phyloP scores from a whole-genome alignment of 164 flowering plant genomes.

The Magnolia kwangsiensis region DNA sequence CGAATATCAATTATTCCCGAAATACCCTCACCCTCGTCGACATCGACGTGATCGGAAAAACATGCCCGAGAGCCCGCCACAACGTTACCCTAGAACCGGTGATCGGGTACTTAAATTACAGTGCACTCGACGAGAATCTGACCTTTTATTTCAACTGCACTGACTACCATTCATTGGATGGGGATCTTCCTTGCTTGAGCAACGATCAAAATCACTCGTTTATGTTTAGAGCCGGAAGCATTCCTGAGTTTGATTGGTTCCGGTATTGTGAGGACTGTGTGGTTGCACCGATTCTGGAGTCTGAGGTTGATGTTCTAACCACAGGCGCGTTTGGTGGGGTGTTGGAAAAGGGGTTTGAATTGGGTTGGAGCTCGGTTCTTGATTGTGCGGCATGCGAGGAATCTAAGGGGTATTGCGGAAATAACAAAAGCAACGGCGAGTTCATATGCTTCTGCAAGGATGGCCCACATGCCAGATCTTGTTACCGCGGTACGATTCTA shows the following conservation, averaged over 20 bases:
- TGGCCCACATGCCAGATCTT: background rate
- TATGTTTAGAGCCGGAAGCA: background rate
- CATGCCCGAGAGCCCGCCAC: background rate
- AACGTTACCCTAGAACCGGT: background rate
- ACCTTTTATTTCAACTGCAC: constrained; percentile 12
- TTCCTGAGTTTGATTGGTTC: background rate
- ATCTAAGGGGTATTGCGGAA: background rate
- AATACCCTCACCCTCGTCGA: constrained; percentile 1
- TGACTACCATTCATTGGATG: background rate
- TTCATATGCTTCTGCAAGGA: constrained; percentile 2
- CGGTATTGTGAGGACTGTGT: background rate
- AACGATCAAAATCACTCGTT: background rate
- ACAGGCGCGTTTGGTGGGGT: background rate
- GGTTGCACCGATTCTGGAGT: background rate
- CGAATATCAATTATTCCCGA: background rate
- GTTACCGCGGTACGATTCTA: background rate
- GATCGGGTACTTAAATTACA: background rate
- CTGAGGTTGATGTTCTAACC: too few species aligned
- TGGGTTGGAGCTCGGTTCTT: background rate
- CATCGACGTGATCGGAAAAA: background rate
- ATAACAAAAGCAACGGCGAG: background rate
- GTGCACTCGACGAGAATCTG: background rate
- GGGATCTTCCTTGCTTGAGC: background rate
- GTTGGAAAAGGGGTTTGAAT: background rate
- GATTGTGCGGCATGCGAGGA: background rate